A percentile compares a stretch with the other conserved stretches of the same genome.
Evolutionary conservation across 208 protist species (phyloP).

Genomic region (Entamoeba histolytica): DNA sequence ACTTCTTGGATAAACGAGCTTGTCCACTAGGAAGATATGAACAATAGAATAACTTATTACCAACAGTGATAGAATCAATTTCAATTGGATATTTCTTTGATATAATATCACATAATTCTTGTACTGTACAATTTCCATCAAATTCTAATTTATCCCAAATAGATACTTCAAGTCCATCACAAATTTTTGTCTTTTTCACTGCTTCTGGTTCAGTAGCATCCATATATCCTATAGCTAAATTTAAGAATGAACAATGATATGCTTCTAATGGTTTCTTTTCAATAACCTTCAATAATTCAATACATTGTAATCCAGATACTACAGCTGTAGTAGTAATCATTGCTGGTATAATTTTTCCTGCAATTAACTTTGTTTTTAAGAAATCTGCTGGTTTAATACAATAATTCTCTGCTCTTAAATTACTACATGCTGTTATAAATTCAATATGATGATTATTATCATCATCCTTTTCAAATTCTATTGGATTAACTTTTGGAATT

Average conservation of each 20-base stretch:
- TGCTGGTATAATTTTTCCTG: constrained; percentile 96
- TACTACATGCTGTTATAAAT: constrained; percentile 63
- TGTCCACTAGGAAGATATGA: background rate
- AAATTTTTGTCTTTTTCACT: background rate
- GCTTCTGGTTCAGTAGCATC: constrained; percentile 11
- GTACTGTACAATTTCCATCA: background rate
- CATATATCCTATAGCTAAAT: constrained; percentile 25
- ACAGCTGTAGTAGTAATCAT: constrained; percentile 97
- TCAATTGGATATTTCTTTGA: background rate
- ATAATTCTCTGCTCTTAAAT: constrained; percentile 67
- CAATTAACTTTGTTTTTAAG: constrained; percentile 52
- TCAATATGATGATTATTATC: constrained; percentile 63
- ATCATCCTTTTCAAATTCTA: constrained; percentile 73
- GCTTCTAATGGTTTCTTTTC: background rate
- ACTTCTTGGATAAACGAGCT: background rate
- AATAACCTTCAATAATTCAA: constrained; percentile 86
- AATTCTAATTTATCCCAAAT: background rate
- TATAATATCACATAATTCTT: background rate
- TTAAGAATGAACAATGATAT: constrained; percentile 15
- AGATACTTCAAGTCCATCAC: background rate
- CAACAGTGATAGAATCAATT: background rate
- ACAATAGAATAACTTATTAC: background rate
- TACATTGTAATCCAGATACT: constrained; percentile 76
- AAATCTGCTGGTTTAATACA: constrained; percentile 55
- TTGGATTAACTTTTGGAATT: background rate